Conservation (phyloP, 1,284 basidiomycete species). For the Rhodotorula sp. region DNA sequence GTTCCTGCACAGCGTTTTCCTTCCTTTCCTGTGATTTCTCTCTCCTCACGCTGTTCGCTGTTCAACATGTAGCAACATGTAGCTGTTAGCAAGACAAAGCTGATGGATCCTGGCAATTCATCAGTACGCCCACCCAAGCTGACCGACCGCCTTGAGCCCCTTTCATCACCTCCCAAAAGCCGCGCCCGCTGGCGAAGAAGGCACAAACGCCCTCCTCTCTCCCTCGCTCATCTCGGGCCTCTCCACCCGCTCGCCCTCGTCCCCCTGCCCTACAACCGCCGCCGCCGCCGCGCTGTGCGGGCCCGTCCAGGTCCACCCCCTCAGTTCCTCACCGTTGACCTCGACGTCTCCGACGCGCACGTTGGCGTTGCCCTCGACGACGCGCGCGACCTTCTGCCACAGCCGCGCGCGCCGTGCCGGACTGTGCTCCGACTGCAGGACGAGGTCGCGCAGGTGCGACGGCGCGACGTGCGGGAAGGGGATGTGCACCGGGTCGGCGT, state of each 20-base stretch:
- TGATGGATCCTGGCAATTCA: too few species aligned
- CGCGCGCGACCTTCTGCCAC: constrained; percentile 81
- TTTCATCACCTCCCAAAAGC: background rate
- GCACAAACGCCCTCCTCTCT: background rate
- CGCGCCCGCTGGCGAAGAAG: background rate
- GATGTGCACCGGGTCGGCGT: constrained; percentile 75
- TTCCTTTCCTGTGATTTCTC: too few species aligned
- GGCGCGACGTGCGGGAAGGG: constrained; percentile 82
- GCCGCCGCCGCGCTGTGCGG: background rate
- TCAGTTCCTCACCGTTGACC: constrained; percentile 68
- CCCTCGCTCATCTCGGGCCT: constrained; percentile 12
- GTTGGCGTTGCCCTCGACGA: constrained; percentile 93
- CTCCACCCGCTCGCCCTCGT: background rate
- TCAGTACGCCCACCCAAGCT: too few species aligned
- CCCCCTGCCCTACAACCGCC: background rate
- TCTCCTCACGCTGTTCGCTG: too few species aligned
- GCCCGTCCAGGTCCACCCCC: constrained; percentile 59
- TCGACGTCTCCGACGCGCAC: constrained; percentile 86
- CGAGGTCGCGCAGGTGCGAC: constrained; percentile 83
- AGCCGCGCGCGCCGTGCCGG: constrained; percentile 66
- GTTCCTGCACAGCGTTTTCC: too few species aligned
- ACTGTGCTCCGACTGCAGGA: constrained; percentile 79
- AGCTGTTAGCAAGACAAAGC: too few species aligned
- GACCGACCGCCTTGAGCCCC: background rate
- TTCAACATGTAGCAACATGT: too few species aligned